Evolutionary conservation across 2,329 filamentous ascomycete species (phyloP).

Genomic region (Cercospora nicotianae): DNA sequence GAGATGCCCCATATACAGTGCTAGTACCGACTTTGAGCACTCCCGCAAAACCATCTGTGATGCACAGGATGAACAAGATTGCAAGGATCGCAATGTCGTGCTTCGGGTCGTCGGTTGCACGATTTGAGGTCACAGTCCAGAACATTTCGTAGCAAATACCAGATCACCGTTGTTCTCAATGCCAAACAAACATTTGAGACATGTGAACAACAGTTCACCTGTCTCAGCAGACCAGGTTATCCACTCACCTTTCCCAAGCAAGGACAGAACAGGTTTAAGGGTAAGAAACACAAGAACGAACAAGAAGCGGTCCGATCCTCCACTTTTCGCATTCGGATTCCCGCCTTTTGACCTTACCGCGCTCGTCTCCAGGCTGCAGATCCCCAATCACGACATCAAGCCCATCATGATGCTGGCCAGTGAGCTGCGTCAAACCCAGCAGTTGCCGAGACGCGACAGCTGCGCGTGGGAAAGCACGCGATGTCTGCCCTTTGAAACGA

Average conservation of each 20-base stretch:
- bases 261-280: neutral
- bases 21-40: neutral
- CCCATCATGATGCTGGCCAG: constrained; percentile 8
- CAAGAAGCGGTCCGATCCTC: constrained; percentile 14
- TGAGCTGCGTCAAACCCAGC: neutral
- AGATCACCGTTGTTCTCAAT: neutral
- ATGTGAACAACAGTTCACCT: neutral
- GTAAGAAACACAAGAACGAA: neutral
- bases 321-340: neutral
- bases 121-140: neutral
- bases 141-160: neutral
- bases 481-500: neutral
- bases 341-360: constrained; percentile 5
- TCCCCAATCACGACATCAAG: constrained; percentile 27
- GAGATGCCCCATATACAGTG: neutral
- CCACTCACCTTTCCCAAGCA: neutral
- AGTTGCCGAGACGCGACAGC: neutral
- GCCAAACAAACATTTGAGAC: fast-evolving
- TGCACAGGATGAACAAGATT: neutral
- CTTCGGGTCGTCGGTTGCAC: constrained; percentile 13
- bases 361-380: constrained; percentile 12
- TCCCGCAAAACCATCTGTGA: neutral
- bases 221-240: neutral
- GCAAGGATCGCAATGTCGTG: constrained; percentile 8
- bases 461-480: constrained; percentile 13